Evolutionary conservation across 768 basidiomycete genomes (phyloP).

Genomic region (Leccinum broughii): DNA sequence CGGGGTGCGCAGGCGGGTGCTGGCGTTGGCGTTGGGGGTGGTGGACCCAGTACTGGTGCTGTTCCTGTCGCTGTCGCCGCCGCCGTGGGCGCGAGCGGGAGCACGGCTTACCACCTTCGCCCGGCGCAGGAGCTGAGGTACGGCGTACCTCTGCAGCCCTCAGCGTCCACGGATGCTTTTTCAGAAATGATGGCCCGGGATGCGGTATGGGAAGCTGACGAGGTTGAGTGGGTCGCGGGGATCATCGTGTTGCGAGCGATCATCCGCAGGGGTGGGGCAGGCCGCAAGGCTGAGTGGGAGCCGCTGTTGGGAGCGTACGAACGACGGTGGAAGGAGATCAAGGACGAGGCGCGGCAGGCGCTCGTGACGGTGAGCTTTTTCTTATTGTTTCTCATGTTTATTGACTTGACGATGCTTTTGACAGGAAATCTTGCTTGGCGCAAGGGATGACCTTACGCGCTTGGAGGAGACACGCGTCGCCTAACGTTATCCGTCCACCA

Average conservation of each 20-base stretch:
- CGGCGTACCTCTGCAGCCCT: constrained; percentile 21
- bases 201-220: constrained; percentile 64
- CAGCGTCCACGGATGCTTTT: constrained; percentile 40
- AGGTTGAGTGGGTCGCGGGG: constrained; percentile 70
- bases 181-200: constrained; percentile 65
- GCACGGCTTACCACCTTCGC: constrained; percentile 33
- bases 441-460: constrained; percentile 54
- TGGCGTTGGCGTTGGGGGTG: too few relatives aligned
- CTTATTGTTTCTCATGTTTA: background rate
- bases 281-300: constrained; percentile 55
- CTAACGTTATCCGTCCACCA: background rate
- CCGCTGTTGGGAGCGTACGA: constrained; percentile 58
- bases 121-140: constrained; percentile 42
- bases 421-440: constrained; percentile 52
- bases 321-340: constrained; percentile 69
- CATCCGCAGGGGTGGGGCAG: constrained; percentile 52
- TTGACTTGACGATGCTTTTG: constrained; percentile 1
- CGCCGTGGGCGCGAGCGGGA: constrained; percentile 11
- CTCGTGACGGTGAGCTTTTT: constrained; percentile 52
- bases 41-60: too few relatives aligned
- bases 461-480: constrained; percentile 34
- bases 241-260: constrained; percentile 58
- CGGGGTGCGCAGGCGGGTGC: too few relatives aligned
- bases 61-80: background rate
- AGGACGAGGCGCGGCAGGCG: constrained; percentile 63